Conservation (phyloP, 164 flowering plant genomes). For the Vitis rotundifolia region DNA sequence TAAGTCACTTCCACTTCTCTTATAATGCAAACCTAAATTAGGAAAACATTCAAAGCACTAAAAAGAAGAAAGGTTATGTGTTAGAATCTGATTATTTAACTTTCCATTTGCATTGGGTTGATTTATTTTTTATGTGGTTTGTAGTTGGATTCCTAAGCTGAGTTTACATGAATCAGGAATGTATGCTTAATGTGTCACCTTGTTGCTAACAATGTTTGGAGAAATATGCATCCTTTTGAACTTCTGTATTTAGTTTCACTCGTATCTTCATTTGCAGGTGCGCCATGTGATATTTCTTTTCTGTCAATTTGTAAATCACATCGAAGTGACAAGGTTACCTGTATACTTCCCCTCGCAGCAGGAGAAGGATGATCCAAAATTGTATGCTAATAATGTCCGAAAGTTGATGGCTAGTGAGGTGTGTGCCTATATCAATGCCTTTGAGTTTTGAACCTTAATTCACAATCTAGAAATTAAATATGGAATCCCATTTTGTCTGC, state of each 20-base stretch:
- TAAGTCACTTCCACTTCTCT: background rate
- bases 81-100: background rate
- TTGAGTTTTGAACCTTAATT: background rate
- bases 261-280: slow-evolving; percentile 48
- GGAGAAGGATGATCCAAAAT: slow-evolving; percentile 89
- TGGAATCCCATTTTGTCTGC: background rate
- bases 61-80: background rate
- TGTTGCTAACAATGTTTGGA: background rate
- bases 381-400: slow-evolving; percentile 82
- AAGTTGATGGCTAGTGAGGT: slow-evolving; percentile 94
- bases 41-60: background rate
- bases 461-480: background rate
- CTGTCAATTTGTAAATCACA: slow-evolving; percentile 86
- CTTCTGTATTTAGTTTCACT: background rate
- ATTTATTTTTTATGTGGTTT: background rate
- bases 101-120: background rate
- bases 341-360: slow-evolving; percentile 75
- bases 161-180: background rate
- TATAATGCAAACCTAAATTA: background rate
- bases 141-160: background rate
- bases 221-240: background rate
- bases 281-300: slow-evolving; percentile 88
- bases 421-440: background rate
- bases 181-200: too few species aligned
- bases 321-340: slow-evolving; percentile 79